phyloP scores from a whole-genome alignment of 495 filamentous ascomycete genomes.

The Bryoglossum gracile region DNA sequence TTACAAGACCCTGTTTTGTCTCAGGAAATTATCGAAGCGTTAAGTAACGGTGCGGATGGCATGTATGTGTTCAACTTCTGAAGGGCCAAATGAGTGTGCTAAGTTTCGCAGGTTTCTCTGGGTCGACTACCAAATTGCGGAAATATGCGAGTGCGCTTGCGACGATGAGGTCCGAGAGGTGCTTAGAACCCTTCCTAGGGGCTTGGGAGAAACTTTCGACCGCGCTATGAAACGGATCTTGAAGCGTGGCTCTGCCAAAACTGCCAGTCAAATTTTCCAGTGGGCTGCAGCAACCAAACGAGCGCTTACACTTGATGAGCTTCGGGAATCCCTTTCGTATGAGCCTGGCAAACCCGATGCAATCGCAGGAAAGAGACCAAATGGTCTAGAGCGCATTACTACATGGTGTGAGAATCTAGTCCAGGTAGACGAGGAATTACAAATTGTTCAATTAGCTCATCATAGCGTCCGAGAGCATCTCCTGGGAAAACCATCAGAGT shows the following conservation, averaged over 20 bases:
- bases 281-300: conserved; percentile 26
- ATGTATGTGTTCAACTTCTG: conserved; percentile 18
- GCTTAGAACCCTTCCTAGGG: conserved; percentile 25
- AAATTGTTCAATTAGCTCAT: conserved; percentile 29
- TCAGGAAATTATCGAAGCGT: conserved; percentile 19
- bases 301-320: conserved; percentile 24
- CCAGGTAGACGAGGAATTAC: conserved; percentile 30
- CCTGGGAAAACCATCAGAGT: not conserved
- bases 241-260: not conserved
- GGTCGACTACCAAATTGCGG: conserved; percentile 27
- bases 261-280: conserved; percentile 22
- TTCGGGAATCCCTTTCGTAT: conserved; percentile 26
- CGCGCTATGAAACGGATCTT: conserved; percentile 19
- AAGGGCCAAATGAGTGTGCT: conserved; percentile 6
- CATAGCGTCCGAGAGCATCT: conserved; percentile 25
- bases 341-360: not conserved
- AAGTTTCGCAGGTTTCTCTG: conserved; percentile 29
- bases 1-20: conserved; percentile 12
- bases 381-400: conserved; percentile 24
- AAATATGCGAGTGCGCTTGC: conserved; percentile 27
- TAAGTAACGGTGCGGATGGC: conserved; percentile 21
- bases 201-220: conserved; percentile 27
- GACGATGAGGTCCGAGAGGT: conserved; percentile 29
- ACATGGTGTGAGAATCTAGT: conserved; percentile 27
- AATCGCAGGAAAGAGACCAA: conserved; percentile 12